Evolutionary conservation across 1,284 basidiomycete genomes (phyloP), one percentile per base, ranked within the genome.

Genomic region (Sphaerobolus stellatus): DNA sequence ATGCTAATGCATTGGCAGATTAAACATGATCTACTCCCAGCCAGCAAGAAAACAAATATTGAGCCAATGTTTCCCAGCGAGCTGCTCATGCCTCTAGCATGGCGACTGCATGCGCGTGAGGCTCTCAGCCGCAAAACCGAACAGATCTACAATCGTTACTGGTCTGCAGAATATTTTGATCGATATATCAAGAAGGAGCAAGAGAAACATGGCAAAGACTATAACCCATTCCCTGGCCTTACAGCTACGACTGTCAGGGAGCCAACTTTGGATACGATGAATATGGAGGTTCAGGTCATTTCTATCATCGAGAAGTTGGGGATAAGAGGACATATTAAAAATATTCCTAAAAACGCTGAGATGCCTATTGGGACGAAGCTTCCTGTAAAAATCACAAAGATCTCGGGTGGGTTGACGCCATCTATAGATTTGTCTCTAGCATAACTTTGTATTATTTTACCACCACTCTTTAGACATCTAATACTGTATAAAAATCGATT

Each of bases 1-100:
- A 71, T 98, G 61, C 67, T 97, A 5, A 74, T 77, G 8, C 97
- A 99, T 72, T 99, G 94, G 93, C 95, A 98, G 70, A 83, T 99
- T 70, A 96, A 98, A 68, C 75, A 85, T 47, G 81, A 81, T 2
- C 71, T 98, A 13, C 28, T 49, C 22, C 46, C 46, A 16, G 16
- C 30, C 11, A 49, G 20, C 30, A 43, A 31, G 33, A 52, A 22
- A 13, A 16, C 44, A 24, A 24, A 20, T 27, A n/a, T 18, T 14
- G 40, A 30, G 44, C 6, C 53, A 30, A 16, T 43, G 41, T 31
- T 54, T 48, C 52, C 47, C 53, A 14, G 46, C 36, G 16, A 45
- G 43, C 29, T 48, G 16, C 47, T 24, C 36, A 28, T 24, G 40
- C 45, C 53, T 29, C 27, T 54, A 11, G 44, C 36, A 47, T 54